Base-by-base conservation (phyloP, 1,284 basidiomycete genomes). In the Cryptococcus sp. region DNA sequence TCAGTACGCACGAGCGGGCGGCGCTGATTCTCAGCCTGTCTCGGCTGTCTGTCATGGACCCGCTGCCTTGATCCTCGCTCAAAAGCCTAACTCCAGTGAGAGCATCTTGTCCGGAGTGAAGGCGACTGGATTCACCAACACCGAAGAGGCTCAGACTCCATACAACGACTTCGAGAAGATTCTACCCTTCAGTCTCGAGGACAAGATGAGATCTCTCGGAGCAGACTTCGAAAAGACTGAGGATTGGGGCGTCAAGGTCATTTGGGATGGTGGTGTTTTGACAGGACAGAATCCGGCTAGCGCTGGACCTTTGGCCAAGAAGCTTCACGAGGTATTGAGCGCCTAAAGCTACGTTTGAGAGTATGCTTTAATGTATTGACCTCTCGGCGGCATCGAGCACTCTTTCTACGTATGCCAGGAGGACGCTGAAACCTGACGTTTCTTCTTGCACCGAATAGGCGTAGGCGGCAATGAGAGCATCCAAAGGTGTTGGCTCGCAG, bases 41-140 rank as follows among this genome's bases (percentile, higher is more conserved):
- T 39, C 64, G 7, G 84, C 84, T 5, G 84, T 87, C n/a, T 87
- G 85, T 73, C 85, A 87, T 68, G 85, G 84, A 26, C 79, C 84
- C 54, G 82, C 78, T 62, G 75, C 38, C 79, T 80, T 36, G 70
- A 51, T 86, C 19, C 77, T 81, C 18, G 75, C 76, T 12, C 82
- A 72, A 6, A 79, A 76, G 16, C 81, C 80, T 57, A 69, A 74
- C 1, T 63, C 76, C 3, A 81, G 80, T 41, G 77, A 80, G 55
- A 79, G 81, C 2, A 82, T 87, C 53, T 81, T 88, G 61, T 76
- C 75, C 12, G 84, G 81, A 31, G 78, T 77, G 49, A 62, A 71
- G 18, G 76, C 77, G 36, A 87, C 86, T 0, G 81, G 78, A 22
- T 86, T 89, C 73, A 82, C 85, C 48, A 83, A 88, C 66, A 69